Percentiles rank a stretch among this genome's conserved stretches.
Conservation (phyloP, 257 asterid species). For the Solanum pimpinellifolium region DNA sequence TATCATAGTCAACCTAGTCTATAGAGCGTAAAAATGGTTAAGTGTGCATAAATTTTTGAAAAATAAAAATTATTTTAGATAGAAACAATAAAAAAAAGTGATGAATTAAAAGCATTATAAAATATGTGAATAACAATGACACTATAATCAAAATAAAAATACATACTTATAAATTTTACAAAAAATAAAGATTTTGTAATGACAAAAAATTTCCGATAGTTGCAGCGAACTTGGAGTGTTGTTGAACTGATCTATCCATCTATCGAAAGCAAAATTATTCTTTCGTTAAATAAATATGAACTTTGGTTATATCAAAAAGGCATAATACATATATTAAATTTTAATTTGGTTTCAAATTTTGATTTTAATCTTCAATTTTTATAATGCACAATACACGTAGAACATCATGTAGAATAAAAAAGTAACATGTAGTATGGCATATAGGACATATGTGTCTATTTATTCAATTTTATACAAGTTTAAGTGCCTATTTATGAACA, state of each 20-base stretch:
- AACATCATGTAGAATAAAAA: too few species aligned
- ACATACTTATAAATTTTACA: neutral
- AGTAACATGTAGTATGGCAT: too few species aligned
- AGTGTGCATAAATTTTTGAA: neutral
- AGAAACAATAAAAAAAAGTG: neutral
- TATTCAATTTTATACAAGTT: too few species aligned
- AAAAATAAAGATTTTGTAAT: neutral
- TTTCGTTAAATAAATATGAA: neutral
- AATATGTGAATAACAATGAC: neutral
- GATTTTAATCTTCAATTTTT: too few species aligned
- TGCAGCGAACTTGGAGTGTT: constrained; percentile 36
- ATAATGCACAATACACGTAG: too few species aligned
- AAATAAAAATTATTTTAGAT: neutral
- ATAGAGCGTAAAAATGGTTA: neutral
- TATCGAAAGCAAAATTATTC: neutral
- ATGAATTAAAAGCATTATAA: neutral
- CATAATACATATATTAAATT: too few species aligned
- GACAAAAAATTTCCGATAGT: constrained; percentile 26
- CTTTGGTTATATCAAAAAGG: neutral
- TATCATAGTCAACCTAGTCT: neutral
- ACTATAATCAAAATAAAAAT: neutral
- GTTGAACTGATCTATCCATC: constrained; percentile 47
- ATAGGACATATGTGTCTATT: too few species aligned
- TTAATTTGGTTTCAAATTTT: too few species aligned
- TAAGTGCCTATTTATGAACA: too few species aligned